Percentiles rank a stretch among this genome's conserved stretches.
Evolutionary conservation across 306 rosid genomes (phyloP).

Genomic region (Prinsepia uniflora): DNA sequence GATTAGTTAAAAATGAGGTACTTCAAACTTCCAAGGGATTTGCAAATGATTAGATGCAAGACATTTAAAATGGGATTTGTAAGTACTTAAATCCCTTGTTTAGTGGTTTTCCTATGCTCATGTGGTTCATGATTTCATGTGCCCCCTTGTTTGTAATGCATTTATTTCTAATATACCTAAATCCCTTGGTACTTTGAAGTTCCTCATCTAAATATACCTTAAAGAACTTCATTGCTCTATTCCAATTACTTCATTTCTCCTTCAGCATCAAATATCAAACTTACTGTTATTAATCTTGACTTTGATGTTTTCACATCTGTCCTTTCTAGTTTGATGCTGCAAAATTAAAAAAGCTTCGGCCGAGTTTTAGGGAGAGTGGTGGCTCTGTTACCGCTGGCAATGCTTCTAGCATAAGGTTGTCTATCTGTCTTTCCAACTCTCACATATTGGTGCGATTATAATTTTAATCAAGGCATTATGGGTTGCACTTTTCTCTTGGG

Average conservation of each 20-base stretch:
- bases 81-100: too few relatives aligned
- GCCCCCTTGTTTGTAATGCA: too few relatives aligned
- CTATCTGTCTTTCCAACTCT: constrained; percentile 10
- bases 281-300: neutral
- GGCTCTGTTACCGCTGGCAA: constrained; percentile 94
- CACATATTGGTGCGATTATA: neutral
- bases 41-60: too few relatives aligned
- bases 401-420: constrained; percentile 78
- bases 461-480: constrained; percentile 20
- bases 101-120: too few relatives aligned
- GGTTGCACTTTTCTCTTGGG: constrained; percentile 32
- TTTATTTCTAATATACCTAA: too few relatives aligned
- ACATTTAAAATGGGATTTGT: too few relatives aligned
- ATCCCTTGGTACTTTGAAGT: too few relatives aligned
- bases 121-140: too few relatives aligned
- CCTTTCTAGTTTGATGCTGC: constrained; percentile 75
- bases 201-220: too few relatives aligned
- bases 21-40: too few relatives aligned
- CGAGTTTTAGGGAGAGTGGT: constrained; percentile 73
- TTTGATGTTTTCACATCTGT: constrained; percentile 16
- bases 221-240: neutral
- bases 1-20: too few relatives aligned
- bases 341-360: constrained; percentile 70
- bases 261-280: neutral
- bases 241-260: neutral